These are phyloP conservation scores for Septoria petroselini DNA, from an alignment of 2,329 filamentous ascomycete species.

Conservation along the genomic window DNA sequence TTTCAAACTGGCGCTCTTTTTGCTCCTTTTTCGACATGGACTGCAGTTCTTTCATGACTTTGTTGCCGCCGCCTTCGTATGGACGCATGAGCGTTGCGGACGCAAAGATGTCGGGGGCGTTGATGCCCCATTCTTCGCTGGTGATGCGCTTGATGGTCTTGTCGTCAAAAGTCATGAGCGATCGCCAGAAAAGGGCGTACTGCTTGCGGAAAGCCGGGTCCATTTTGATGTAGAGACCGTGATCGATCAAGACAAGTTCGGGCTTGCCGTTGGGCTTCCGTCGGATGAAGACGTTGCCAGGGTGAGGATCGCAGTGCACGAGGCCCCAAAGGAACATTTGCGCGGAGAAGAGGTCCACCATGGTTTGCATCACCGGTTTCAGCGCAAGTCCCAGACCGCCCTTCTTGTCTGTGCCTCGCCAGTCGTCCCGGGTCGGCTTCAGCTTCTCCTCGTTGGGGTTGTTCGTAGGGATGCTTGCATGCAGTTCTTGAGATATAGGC, in stretches of 20 bases:
- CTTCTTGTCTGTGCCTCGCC: constrained; percentile 67
- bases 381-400: constrained; percentile 81
- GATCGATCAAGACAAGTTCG: constrained; percentile 93
- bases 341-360: constrained; percentile 93
- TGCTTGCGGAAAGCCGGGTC: constrained; percentile 75
- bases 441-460: constrained; percentile 58
- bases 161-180: constrained; percentile 91
- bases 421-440: constrained; percentile 76
- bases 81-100: constrained; percentile 85
- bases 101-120: constrained; percentile 85
- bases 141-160: constrained; percentile 70
- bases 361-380: constrained; percentile 90
- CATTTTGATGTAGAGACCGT: constrained; percentile 95
- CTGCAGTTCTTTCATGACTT: constrained; percentile 52
- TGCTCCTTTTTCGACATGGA: constrained; percentile 57
- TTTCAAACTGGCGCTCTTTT: constrained; percentile 66
- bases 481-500: constrained; percentile 40
- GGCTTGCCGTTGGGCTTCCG: constrained; percentile 76
- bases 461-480: constrained; percentile 38
- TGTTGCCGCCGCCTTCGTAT: constrained; percentile 78
- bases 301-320: constrained; percentile 95
- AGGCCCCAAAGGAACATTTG: constrained; percentile 98
- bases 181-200: constrained; percentile 90
- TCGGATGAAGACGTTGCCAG: constrained; percentile 94
- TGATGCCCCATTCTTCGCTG: constrained; percentile 75